Base-by-base conservation (phyloP, 2,329 filamentous ascomycete genomes). In the Ophiostoma ulmi region DNA sequence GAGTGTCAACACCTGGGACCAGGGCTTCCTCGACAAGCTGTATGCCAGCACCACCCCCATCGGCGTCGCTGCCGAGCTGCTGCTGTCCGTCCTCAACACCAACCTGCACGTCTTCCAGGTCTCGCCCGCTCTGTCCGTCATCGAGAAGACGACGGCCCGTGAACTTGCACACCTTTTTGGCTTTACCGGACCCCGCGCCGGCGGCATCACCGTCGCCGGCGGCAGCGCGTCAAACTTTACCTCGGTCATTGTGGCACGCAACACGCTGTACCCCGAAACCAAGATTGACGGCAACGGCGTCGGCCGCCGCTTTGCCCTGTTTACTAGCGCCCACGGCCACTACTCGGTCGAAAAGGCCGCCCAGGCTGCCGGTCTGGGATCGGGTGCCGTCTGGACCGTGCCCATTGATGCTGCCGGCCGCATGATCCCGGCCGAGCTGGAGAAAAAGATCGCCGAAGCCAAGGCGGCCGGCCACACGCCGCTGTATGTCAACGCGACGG, bases 1-100 rank as follows among this genome's bases (percentile, higher is more conserved):
- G 80, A 95, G 91, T 77, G 94, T 98, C 77, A 99, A 99, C 81
- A 97, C 94, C n/a, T 98, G 94, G 92, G 91, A 97, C 77, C 94
- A 97, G 80, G 94, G 94, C 13, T 99, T 98, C 80, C 81, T 98
- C 77, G 94, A 97, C 81, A 98, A 99, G 81, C 84, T 98, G 22
- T 98, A 97, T 79, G 88, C 91, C n/a, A 90, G 90, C 74, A 96
- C 92, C 55, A 95, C 95, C 77, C 90, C 94, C 61, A 89, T 90
- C 77, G 94, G 94, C 22, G 86, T 98, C 0, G 88, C 91, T 20
- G 90, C 93, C 1, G 95, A 98, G 76, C 83, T 98, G 71, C 84
- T 98, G 10, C 86, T 98, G 36, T 90, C 92, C 0, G 87, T 91
- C 0, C 82, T 99, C 64, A 98, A 99, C 81, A 97, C 95, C 48